Evolutionary conservation across 768 basidiomycete genomes (phyloP), one percentile per base, ranked within the genome.

Genomic region (Russula compacta): DNA sequence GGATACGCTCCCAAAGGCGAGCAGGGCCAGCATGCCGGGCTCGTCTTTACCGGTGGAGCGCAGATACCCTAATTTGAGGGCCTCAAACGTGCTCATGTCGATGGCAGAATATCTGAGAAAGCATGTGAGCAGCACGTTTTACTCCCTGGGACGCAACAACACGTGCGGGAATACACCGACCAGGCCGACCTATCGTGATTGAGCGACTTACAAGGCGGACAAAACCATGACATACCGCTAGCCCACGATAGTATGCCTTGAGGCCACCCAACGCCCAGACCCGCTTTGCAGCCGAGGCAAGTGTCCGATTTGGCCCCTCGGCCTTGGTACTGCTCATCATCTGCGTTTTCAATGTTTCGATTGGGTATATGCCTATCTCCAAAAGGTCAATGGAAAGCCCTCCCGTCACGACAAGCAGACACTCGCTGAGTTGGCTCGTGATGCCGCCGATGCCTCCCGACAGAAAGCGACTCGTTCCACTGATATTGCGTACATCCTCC

Each of bases 261-360:
- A 91, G 58, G 21, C 91, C 87, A 24, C 95, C 94, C 14, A 89
- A 73, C 44, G 72, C 71, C 87, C 91, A 97, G 63, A 98, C 78
- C 60, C 83, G 82, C 55, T 80, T 81, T 15, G 83, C 83, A 6
- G 93, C 89, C 38, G 75, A 73, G 11, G 79, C 57, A 60, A 94
- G 72, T 61, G 80, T 78, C 67, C 83, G 80, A 67, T 79, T 81
- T 59, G 82, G 77, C 38, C 74, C 71, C 21, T 78, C 86, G 3
- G 88, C 71, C 19, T 78, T 86, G 3, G 88, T 80, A 64, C 81
- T 87, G 71, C 93, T 95, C 92, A 98, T 98, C 84, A 98, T 91
- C 83, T 97, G 91, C 0, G 95, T 98, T 86, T 99, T 98, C 56
- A 98, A 75, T 2, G 95, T 98, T 73, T 98, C 97, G 67, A 98